These are phyloP conservation scores for Hyphopichia fennica DNA, from an alignment of 1,139 yeast species.

Conservation along the genomic window DNA sequence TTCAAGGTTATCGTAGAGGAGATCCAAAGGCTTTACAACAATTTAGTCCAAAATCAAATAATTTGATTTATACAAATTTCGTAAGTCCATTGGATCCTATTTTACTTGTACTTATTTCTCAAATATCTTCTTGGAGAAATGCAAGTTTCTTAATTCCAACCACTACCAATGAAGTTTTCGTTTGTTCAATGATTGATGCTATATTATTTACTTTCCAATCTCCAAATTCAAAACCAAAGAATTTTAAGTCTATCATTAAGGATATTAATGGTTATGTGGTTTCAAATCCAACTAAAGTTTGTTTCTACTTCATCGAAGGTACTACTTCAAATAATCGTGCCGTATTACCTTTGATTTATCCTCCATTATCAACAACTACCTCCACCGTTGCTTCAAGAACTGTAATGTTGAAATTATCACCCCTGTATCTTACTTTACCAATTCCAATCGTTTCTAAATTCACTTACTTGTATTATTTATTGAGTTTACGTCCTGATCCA, in stretches of 20 bases:
- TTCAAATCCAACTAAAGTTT: constrained; percentile 21
- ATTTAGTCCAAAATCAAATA: constrained; percentile 40
- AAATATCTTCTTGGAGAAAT: constrained; percentile 25
- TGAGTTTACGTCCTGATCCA: constrained; percentile 7
- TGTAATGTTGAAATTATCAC: constrained; percentile 33
- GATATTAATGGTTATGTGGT: background rate
- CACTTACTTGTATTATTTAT: constrained; percentile 24
- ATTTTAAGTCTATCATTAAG: background rate
- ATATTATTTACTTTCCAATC: constrained; percentile 30
- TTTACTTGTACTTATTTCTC: constrained; percentile 26
- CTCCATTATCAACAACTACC: constrained; percentile 1
- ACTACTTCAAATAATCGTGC: constrained; percentile 69
- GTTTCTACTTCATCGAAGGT: constrained; percentile 62
- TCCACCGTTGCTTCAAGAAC: background rate
- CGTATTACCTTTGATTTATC: constrained; percentile 39
- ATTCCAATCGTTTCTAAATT: constrained; percentile 24
- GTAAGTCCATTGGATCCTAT: constrained; percentile 57
- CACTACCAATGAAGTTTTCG: constrained; percentile 32
- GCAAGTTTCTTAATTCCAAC: constrained; percentile 48
- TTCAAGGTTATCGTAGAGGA: constrained; percentile 54
- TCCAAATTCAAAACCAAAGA: constrained; percentile 5
- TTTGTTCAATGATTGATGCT: constrained; percentile 35
- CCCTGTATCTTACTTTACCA: constrained; percentile 34
- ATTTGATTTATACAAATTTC: constrained; percentile 52
- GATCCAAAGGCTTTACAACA: constrained; percentile 44